Conservation (phyloP, 306 rosid genomes). For the Casuarina glauca region DNA sequence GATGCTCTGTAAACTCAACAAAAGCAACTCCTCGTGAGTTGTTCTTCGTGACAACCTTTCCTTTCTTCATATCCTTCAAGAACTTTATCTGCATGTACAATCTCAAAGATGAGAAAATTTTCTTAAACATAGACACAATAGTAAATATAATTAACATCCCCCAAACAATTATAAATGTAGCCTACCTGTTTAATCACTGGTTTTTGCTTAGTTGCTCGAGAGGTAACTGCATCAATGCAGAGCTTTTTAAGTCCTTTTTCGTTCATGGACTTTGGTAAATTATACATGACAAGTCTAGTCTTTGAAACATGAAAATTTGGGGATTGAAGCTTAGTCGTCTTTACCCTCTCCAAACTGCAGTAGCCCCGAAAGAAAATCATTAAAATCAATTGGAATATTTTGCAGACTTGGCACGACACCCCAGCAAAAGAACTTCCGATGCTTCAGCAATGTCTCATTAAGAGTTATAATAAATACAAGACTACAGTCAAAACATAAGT, state of each 20-base stretch:
- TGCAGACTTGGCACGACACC: not conserved
- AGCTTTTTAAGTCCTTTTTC: conserved; percentile 81
- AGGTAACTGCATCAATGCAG: conserved; percentile 78
- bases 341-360: conserved; percentile 69
- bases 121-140: not conserved
- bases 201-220: conserved; percentile 87
- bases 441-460: not conserved
- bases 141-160: not conserved
- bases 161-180: conserved; percentile 21
- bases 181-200: conserved; percentile 86
- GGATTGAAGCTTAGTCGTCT: conserved; percentile 80
- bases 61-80: conserved; percentile 79
- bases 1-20: conserved; percentile 90
- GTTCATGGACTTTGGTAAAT: conserved; percentile 80
- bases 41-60: conserved; percentile 53
- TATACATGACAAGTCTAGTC: conserved; percentile 79
- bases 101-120: not conserved
- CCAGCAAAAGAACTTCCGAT: not conserved
- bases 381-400: not conserved
- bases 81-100: conserved; percentile 63
- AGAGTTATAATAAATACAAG: not conserved
- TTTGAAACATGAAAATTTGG: conserved; percentile 94
- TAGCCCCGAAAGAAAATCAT: conserved; percentile 6
- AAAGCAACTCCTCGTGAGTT: conserved; percentile 93
- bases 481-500: not conserved